Evolutionary conservation across 805 yeast genomes (phyloP).

Genomic region (Candida silvicultrix): DNA sequence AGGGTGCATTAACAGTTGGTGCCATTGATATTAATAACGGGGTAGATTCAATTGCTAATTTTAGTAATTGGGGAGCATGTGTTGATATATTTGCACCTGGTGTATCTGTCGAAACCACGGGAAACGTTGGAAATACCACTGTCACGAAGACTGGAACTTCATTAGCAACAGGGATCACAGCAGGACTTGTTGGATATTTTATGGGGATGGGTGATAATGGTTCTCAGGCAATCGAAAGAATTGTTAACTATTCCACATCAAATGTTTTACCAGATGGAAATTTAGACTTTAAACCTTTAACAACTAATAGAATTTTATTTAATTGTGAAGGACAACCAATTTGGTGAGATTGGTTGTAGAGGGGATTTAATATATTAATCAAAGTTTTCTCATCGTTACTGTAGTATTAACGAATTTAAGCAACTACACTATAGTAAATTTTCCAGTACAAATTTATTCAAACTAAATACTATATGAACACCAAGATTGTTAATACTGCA

Average conservation of each 20-base stretch:
- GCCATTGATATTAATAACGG: constrained; percentile 75
- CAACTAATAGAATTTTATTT: constrained; percentile 52
- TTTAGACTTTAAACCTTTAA: constrained; percentile 40
- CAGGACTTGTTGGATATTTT: constrained; percentile 38
- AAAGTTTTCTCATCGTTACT: no score
- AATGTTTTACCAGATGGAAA: constrained; percentile 43
- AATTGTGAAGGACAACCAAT: constrained; percentile 28
- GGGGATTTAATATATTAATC: no score
- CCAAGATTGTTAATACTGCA: no score
- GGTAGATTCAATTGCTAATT: constrained; percentile 45
- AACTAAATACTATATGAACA: no score
- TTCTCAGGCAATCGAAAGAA: constrained; percentile 27
- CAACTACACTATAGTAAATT: no score
- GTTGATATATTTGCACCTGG: constrained; percentile 49
- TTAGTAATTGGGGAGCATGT: constrained; percentile 44
- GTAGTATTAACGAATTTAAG: no score
- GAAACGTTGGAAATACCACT: constrained; percentile 23
- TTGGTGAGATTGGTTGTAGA: no score
- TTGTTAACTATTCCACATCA: constrained; percentile 39
- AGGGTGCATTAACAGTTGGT: constrained; percentile 73
- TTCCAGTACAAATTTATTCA: no score
- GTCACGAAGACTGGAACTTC: constrained; percentile 42
- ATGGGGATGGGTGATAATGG: constrained; percentile 35
- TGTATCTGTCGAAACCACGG: constrained; percentile 35
- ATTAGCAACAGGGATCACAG: constrained; percentile 38